Percentiles rank a stretch among this genome's conserved stretches.
Evolutionary conservation across 2,329 filamentous ascomycete genomes (phyloP).

Genomic region (Aspergillus carbonarius): DNA sequence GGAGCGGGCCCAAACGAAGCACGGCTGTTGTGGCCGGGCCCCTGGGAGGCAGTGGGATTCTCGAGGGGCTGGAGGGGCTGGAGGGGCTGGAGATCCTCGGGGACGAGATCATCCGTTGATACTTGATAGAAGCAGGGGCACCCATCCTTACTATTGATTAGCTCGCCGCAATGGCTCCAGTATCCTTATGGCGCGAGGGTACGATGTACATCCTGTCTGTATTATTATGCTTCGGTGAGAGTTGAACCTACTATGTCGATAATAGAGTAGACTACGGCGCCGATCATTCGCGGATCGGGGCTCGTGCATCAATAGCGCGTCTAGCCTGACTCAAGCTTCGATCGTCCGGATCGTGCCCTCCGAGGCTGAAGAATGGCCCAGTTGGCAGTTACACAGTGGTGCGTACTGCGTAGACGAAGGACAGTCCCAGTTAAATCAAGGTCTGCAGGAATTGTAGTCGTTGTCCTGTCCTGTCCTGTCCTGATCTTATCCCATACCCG

Average conservation of each 20-base stretch:
- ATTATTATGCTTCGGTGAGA: neutral
- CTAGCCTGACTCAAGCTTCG: neutral
- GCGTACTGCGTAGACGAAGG: neutral
- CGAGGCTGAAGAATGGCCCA: neutral
- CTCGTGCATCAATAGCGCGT: conserved; percentile 1
- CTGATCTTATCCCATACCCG: neutral
- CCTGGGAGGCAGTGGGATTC: conserved; percentile 78
- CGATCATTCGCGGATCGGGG: neutral
- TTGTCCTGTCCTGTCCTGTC: neutral
- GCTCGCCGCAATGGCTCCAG: neutral
- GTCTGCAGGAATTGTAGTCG: neutral
- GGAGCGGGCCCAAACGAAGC: conserved; percentile 64
- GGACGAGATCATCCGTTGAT: conserved; percentile 65
- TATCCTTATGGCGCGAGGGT: conserved; percentile 9
- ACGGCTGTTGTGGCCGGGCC: conserved; percentile 58
- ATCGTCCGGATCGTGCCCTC: neutral
- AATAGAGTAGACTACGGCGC: neutral
- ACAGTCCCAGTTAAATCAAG: neutral
- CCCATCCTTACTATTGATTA: neutral
- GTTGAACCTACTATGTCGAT: too few species aligned
- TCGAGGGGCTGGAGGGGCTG: conserved; percentile 74
- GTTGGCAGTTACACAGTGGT: neutral
- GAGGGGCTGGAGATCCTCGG: conserved; percentile 67
- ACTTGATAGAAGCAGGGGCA: conserved; percentile 44
- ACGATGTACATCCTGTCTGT: neutral